A percentile compares a stretch with the other conserved stretches of the same genome.
phyloP scores from a whole-genome alignment of 164 flowering plant genomes.

The Nelumbo lutea region DNA sequence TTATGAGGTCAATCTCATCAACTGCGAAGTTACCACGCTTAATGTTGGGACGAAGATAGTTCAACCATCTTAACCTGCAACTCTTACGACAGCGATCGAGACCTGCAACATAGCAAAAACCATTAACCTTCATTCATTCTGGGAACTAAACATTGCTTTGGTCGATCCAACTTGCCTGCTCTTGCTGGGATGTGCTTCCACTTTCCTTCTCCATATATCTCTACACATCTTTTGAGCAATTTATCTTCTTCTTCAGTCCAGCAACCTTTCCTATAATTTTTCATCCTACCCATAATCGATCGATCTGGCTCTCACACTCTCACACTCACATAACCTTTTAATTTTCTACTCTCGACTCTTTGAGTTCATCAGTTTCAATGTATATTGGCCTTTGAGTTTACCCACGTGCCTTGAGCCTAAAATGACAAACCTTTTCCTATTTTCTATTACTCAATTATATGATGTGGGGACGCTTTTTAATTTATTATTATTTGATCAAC shows the following conservation, averaged over 20 bases:
- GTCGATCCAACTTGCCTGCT: constrained; percentile 11
- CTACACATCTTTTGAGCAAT: constrained; percentile 14
- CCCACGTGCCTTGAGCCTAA: no score
- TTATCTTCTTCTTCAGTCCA: constrained; percentile 25
- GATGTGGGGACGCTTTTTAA: no score
- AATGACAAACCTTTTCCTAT: no score
- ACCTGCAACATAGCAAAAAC: not conserved
- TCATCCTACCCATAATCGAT: not conserved
- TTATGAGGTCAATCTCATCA: constrained; percentile 2
- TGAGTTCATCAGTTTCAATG: not conserved
- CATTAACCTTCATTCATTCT: not conserved
- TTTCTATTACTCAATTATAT: no score
- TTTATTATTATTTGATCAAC: no score
- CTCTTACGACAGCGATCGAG: constrained; percentile 6
- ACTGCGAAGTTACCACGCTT: constrained; percentile 1
- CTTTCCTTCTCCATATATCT: constrained; percentile 20
- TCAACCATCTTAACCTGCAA: constrained; percentile 3
- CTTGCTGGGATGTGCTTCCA: constrained; percentile 18
- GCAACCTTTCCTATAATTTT: not conserved
- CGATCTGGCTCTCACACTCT: not conserved
- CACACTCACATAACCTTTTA: not conserved
- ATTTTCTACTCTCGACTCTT: not conserved
- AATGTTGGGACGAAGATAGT: not conserved
- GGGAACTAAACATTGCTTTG: not conserved
- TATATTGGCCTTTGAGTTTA: no score